Evolutionary conservation across 2,329 filamentous ascomycete genomes (phyloP), one percentile per base, ranked within the genome.

Genomic region (Leptoxyphium fumago): DNA sequence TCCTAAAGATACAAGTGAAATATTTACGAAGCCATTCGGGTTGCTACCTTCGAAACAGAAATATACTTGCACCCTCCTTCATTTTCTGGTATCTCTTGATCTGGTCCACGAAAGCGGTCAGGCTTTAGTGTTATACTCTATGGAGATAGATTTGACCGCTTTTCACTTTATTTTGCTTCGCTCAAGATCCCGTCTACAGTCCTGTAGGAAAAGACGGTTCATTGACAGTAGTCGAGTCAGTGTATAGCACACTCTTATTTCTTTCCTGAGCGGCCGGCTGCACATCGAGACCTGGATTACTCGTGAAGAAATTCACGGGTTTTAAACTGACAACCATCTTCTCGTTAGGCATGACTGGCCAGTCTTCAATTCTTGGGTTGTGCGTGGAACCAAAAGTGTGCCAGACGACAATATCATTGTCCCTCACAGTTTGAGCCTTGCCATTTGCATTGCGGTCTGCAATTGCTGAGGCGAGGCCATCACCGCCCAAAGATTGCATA

Each of bases 251-350:
- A 36, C 32, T 36, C 32, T 36, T 13, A 15, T 36, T 36, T 15
- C 11, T 15, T 13, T 36, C 13, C 32, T 36, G 32, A 13, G 4
- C 9, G 3, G 32, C 11, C 14, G 41, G 28, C 2, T 71, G 71
- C 17, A 75, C 70, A 57, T 75, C 71, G 42, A 75, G 64, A 4
- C 67, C 65, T 0, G 72, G 72, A 42, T 75, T 75, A 28, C 57
- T 62, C 2, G 63, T 64, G 49, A 75, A 75, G 62, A 75, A 75
- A 50, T 75, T 71, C 9, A 65, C 61, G 0, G 72, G 71, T 36
- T 67, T 64, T 43, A 73, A 59, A 21, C 67, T 60, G 5, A 73
- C 50, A 48, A 66, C 62, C 48, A 70, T 64, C 32, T 69, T 68
- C 48, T 73, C 70, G 2, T 63, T 59, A 0, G 70, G 70, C 60